phyloP scores from a whole-genome alignment of 495 filamentous ascomycete species.

The Lasiosphaeria miniovina region DNA sequence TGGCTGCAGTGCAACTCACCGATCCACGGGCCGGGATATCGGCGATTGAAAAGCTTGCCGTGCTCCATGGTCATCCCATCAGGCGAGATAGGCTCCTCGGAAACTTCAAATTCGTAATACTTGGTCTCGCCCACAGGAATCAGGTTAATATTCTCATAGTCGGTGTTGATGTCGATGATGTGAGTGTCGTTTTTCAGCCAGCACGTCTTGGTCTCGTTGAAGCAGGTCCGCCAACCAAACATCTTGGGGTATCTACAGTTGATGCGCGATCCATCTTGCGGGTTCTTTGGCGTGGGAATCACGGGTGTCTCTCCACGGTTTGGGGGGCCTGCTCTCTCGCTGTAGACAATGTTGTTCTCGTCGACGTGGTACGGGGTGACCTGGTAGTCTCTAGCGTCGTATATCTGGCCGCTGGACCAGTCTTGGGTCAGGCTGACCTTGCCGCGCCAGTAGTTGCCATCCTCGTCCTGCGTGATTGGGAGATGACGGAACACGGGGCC shows the following conservation, averaged over 20 bases:
- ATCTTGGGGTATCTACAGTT: conserved; percentile 12
- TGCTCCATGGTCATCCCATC: conserved; percentile 18
- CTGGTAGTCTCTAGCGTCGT: not conserved
- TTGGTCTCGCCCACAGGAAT: conserved; percentile 3
- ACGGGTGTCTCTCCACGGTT: not conserved
- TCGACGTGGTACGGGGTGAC: conserved; percentile 4
- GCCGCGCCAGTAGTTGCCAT: not conserved
- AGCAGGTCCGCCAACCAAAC: conserved; percentile 10
- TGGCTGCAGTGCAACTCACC: conserved; percentile 1
- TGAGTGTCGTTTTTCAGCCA: conserved; percentile 9
- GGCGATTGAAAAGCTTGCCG: conserved; percentile 16
- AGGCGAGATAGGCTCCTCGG: conserved; percentile 15
- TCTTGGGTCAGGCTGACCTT: conserved; percentile 4
- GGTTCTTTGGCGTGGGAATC: conserved; percentile 13
- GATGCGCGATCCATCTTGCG: conserved; percentile 7
- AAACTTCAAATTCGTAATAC: conserved; percentile 12
- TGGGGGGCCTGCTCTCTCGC: not conserved
- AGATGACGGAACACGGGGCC: not conserved
- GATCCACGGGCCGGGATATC: conserved; percentile 16
- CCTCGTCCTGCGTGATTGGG: not conserved
- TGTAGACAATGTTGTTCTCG: conserved; percentile 6
- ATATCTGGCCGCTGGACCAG: conserved; percentile 4
- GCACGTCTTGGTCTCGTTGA: conserved; percentile 8
- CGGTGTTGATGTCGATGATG: conserved; percentile 14
- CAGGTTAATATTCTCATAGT: conserved; percentile 12